Evolutionary conservation across 352 stramenopile species (phyloP).

Genomic region (Phytopythium montanum): DNA sequence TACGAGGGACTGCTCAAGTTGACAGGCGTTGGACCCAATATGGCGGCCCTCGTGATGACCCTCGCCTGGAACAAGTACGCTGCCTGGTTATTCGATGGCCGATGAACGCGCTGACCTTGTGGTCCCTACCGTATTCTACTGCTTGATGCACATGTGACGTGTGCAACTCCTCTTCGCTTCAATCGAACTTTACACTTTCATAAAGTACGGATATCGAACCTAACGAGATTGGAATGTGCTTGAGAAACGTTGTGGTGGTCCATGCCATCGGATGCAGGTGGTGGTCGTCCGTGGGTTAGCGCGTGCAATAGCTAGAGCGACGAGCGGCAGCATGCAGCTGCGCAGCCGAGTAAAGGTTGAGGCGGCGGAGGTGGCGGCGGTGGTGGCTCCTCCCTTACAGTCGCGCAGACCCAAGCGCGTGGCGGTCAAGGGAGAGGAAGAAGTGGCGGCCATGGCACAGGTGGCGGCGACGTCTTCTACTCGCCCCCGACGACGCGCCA

Average conservation of each 20-base stretch:
- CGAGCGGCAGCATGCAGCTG: slow-evolving; percentile 25
- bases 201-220: background rate
- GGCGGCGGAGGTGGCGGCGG: slow-evolving; percentile 9
- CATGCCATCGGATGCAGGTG: slow-evolving; percentile 12
- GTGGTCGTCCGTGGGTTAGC: background rate
- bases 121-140: slow-evolving; percentile 43
- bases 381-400: background rate
- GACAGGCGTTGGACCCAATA: slow-evolving; percentile 95
- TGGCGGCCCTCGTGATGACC: slow-evolving; percentile 95
- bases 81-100: background rate
- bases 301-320: background rate
- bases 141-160: background rate
- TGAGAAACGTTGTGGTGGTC: slow-evolving; percentile 18
- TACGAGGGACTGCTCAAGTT: slow-evolving; percentile 89
- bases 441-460: background rate
- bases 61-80: slow-evolving; percentile 87
- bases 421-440: background rate
- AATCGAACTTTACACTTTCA: background rate
- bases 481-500: slow-evolving; percentile 3
- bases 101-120: background rate
- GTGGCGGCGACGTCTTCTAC: background rate
- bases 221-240: background rate
- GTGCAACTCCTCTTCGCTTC: background rate
- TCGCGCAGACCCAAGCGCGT: background rate
- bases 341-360: slow-evolving; percentile 18